Evolutionary conservation across 2,329 filamentous ascomycete species (phyloP).

Genomic region (Grosmannia serpens): DNA sequence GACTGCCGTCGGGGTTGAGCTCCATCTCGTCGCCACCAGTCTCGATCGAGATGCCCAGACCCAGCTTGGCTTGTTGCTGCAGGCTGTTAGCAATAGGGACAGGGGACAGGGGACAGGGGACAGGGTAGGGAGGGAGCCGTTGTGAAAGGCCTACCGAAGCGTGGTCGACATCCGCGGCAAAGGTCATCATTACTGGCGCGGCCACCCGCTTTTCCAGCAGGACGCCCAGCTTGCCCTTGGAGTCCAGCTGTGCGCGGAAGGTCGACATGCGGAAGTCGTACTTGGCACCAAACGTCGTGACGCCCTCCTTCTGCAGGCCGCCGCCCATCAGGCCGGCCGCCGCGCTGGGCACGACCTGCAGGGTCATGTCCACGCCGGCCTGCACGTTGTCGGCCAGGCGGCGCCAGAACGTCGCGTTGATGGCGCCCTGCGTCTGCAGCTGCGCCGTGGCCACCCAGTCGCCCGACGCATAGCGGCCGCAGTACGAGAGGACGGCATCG

Average conservation of each 20-base stretch:
- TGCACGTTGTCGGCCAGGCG: conserved; percentile 89
- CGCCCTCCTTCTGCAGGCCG: conserved; percentile 70
- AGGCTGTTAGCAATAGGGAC: conserved; percentile 17
- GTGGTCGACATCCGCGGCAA: conserved; percentile 95
- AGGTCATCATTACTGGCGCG: conserved; percentile 83
- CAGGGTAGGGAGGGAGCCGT: not conserved
- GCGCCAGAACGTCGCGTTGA: conserved; percentile 92
- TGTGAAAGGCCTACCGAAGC: conserved; percentile 59
- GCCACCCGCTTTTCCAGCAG: conserved; percentile 93
- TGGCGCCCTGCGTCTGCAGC: conserved; percentile 73
- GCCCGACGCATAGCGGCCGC: conserved; percentile 75
- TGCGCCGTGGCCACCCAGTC: conserved; percentile 93
- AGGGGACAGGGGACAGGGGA: not conserved
- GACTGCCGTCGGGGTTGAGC: conserved; percentile 62
- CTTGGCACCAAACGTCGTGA: conserved; percentile 87
- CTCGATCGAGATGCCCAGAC: conserved; percentile 87
- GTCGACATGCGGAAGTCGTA: conserved; percentile 96
- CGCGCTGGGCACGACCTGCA: conserved; percentile 58
- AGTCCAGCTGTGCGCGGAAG: conserved; percentile 93
- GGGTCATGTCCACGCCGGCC: conserved; percentile 87
- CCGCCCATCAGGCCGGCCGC: conserved; percentile 60
- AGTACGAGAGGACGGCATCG: conserved; percentile 86
- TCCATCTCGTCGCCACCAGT: conserved; percentile 74
- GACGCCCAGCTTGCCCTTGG: conserved; percentile 84
- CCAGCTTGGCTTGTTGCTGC: conserved; percentile 90